Evolutionary conservation across 2,329 filamentous ascomycete genomes (phyloP), one percentile per base, ranked within the genome.

Genomic region (Botrytis porri): DNA sequence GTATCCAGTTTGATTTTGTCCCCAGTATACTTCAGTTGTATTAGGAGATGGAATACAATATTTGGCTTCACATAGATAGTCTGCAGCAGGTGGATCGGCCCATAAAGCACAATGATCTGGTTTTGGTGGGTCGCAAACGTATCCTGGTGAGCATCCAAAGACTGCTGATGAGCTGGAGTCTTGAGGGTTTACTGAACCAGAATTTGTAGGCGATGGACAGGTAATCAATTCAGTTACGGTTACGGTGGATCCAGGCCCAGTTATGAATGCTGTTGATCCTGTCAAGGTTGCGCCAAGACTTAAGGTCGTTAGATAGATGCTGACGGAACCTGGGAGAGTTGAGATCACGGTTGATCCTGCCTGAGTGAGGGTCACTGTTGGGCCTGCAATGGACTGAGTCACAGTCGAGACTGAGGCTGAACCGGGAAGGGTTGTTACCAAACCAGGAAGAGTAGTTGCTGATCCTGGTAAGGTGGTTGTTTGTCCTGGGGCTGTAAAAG

Each of bases 61-160:
- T 25, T 82, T 75, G 0, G 82, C 81, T 16, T 79, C 78, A 72
- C 84, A 85, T 12, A 80, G 74, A 74, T 82, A 85, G 65, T 80
- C 77, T 32, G 74, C 74, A 1, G 80, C 78, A 10, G 84, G 84
- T n/a, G 82, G 81, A 35, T 82, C 82, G 9, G 80, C 78, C 76
- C 81, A 83, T 45, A 84, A 75, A 51, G 81, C 81, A 74, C 84
- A 85, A n/a, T 78, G 75, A 4, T 78, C 78, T 39, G 82, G 80
- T 64, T 80, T 82, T 6, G 78, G 78, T 22, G 83, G 83, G 66
- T 78, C 80, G 69, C 84, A 85, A 29, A 85, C 77, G 63, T 77
- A 83, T 25, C 83, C 83, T 22, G 84, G 83, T 51, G 81, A 79
- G 73, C 84, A 85, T 59, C 84, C 84, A 82, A 83, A 84, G 18